Conservation (phyloP, 331 rosid genomes). For the Stylosanthes scabra region DNA sequence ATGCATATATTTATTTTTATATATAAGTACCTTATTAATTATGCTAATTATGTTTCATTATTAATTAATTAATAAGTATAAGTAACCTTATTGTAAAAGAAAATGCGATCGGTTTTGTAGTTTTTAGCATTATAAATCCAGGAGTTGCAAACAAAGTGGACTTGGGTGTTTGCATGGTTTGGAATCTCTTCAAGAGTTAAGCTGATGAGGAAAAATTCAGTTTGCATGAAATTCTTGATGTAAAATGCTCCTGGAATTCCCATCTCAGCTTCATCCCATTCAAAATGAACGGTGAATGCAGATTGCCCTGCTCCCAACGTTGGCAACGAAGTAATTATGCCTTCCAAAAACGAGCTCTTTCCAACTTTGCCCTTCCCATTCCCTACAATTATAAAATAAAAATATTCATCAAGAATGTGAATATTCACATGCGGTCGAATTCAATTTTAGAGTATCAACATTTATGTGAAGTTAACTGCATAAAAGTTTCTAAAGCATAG, state of each 20-base stretch:
- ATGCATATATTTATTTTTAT: conserved; percentile 18
- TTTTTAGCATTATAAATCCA: conserved; percentile 55
- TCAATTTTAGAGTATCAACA: too few species aligned
- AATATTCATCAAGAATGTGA: too few species aligned
- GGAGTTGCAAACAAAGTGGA: conserved; percentile 62
- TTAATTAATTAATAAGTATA: background rate
- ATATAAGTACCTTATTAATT: background rate
- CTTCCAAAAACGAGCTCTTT: conserved; percentile 50
- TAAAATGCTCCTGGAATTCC: conserved; percentile 62
- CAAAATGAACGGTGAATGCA: conserved; percentile 47
- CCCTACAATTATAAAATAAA: conserved; percentile 1
- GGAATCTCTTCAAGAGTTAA: conserved; percentile 62
- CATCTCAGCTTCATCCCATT: conserved; percentile 38
- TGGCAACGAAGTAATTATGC: conserved; percentile 42
- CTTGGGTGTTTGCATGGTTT: conserved; percentile 33
- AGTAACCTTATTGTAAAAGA: conserved; percentile 54
- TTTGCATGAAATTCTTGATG: conserved; percentile 44
- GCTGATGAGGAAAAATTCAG: conserved; percentile 53
- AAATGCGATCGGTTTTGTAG: conserved; percentile 46
- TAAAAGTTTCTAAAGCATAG: too few species aligned
- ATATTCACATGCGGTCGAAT: too few species aligned
- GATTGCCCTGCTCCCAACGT: conserved; percentile 50
- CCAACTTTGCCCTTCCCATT: conserved; percentile 50
- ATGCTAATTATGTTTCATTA: background rate
- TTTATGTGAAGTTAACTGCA: too few species aligned